These are phyloP conservation scores for Mallotus japonicus DNA, from an alignment of 441 rosid genomes.

Conservation along the genomic window DNA sequence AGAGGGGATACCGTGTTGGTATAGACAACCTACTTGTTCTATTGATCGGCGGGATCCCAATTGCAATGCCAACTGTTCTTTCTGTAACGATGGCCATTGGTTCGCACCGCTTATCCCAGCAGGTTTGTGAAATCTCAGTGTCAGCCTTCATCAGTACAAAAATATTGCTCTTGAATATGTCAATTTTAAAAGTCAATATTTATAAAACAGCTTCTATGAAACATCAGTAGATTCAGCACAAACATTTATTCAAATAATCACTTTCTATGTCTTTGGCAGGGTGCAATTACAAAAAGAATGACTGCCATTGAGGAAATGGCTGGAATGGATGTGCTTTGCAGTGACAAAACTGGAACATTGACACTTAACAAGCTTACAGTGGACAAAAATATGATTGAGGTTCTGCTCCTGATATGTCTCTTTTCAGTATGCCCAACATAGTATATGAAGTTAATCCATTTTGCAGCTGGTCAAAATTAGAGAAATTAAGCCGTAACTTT, in stretches of 20 bases:
- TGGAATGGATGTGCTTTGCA: slow-evolving; percentile 97
- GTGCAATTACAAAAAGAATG: slow-evolving; percentile 97
- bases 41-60: slow-evolving; percentile 94
- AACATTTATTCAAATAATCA: not conserved
- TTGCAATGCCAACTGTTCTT: slow-evolving; percentile 94
- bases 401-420: slow-evolving; percentile 21
- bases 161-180: not conserved
- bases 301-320: slow-evolving; percentile 99
- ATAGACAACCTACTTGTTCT: slow-evolving; percentile 90
- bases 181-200: not conserved
- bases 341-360: slow-evolving; percentile 91
- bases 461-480: not conserved
- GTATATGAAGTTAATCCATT: not conserved
- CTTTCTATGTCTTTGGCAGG: slow-evolving; percentile 38
- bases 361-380: slow-evolving; percentile 93
- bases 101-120: slow-evolving; percentile 76
- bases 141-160: not conserved
- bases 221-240: no score
- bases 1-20: slow-evolving; percentile 69
- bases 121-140: slow-evolving; percentile 38
- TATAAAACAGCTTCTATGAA: not conserved
- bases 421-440: not conserved
- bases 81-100: slow-evolving; percentile 99
- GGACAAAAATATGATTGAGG: slow-evolving; percentile 79
- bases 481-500: not conserved